Conservation (phyloP, 1,284 basidiomycete genomes). For the Porodaedalea pini region DNA sequence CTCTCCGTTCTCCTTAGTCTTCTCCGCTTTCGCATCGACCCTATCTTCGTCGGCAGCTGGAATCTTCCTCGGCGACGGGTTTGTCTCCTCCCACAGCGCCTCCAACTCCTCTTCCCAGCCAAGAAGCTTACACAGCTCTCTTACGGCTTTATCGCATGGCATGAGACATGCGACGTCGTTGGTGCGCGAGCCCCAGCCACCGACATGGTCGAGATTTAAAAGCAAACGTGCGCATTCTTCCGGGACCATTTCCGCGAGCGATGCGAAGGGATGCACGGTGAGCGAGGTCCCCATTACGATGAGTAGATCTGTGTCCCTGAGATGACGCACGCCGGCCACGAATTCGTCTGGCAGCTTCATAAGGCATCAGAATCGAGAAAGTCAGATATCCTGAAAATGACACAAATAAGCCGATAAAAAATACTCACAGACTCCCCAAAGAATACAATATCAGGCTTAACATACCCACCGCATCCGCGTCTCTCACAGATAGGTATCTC, state of each 20-base stretch:
- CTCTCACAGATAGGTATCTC: slow-evolving; percentile 61
- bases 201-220: slow-evolving; percentile 67
- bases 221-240: slow-evolving; percentile 60
- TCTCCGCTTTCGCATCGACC: slow-evolving; percentile 61
- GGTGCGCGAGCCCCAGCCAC: slow-evolving; percentile 48
- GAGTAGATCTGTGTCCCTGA: slow-evolving; percentile 75
- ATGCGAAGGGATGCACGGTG: slow-evolving; percentile 75
- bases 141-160: slow-evolving; percentile 64
- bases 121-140: slow-evolving; percentile 55
- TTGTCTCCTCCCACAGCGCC: slow-evolving; percentile 52
- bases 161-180: slow-evolving; percentile 64
- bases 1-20: slow-evolving; percentile 22
- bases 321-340: slow-evolving; percentile 41
- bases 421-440: slow-evolving; percentile 76
- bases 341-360: slow-evolving; percentile 61
- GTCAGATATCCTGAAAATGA: background rate
- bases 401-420: background rate
- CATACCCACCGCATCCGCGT: slow-evolving; percentile 57
- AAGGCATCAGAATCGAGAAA: background rate
- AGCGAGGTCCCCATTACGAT: slow-evolving; percentile 93
- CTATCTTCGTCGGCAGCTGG: background rate
- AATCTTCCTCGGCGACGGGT: slow-evolving; percentile 22
- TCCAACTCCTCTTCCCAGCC: slow-evolving; percentile 68
- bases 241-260: slow-evolving; percentile 50
- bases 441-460: slow-evolving; percentile 95